Evolutionary conservation across 495 filamentous ascomycete genomes (phyloP), one percentile per base, ranked within the genome.

Genomic region (Aspergillus nidulans): DNA sequence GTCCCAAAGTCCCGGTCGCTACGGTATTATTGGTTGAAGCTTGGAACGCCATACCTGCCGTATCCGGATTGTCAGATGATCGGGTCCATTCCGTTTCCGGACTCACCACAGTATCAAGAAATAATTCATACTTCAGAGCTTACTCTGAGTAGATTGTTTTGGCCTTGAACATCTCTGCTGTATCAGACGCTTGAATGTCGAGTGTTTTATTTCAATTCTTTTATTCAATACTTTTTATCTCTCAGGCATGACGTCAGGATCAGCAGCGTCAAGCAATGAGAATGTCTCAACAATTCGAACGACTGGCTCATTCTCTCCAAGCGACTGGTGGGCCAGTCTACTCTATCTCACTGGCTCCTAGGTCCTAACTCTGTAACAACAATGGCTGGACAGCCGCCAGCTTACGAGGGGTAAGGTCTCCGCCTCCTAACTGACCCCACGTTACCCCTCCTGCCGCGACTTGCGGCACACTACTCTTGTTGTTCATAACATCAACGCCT

Each of bases 201-300:
- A n/a, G n/a, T n/a, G n/a, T n/a, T n/a, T n/a, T n/a, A n/a, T n/a
- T n/a, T n/a, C n/a, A n/a, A n/a, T n/a, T n/a, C n/a, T n/a, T n/a
- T n/a, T n/a, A n/a, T n/a, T n/a, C n/a, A n/a, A n/a, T n/a, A n/a
- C n/a, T n/a, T n/a, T n/a, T n/a, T n/a, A n/a, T n/a, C n/a, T n/a
- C n/a, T n/a, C n/a, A n/a, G n/a, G n/a, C n/a, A 49, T 49, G 47
- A 49, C 47, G 47, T 49, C 32, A 49, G 19, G 32, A 49, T 49
- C 32, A 49, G 30, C 47, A 49, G 16, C 26, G 15, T 47, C 44
- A 24, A 47, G 19, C 20, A 20, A 38, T 9, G n/a, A 6, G 15
- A 20, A 36, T 16, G 18, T 49, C 6, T 38, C 28, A 24, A 39
- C 47, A 49, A 49, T 39, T 49, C 20, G 47, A 49, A 49, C n/a